Base-by-base conservation (phyloP, 139 green algal species). In the Nannochloris sp. region DNA sequence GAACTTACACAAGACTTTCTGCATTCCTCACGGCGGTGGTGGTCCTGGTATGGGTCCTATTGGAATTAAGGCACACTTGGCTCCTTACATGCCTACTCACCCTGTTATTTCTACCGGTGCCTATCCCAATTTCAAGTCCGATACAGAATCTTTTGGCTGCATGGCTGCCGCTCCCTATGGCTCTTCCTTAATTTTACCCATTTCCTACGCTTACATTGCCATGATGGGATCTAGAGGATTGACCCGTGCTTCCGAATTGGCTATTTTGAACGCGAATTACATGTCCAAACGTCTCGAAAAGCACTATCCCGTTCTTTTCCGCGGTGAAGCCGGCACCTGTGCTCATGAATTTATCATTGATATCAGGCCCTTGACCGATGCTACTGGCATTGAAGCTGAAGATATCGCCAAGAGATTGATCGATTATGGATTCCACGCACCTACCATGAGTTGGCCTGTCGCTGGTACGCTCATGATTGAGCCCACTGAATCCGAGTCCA, bases 1-100 rank as follows among this genome's bases (percentile, higher is more conserved):
- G 9, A 99, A 99, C 82, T 82, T 99, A 64, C 95, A 99, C 89
- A 99, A 99, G 85, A 99, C 95, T 46, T 99, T 99, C 84, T 98
- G 93, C 87, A 99, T 99, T 81, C 95, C 95, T 24, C 95, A 99
- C 80, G 95, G 93, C 32, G 93, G 93, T 36, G 92, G 90, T 34
- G 90, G 91, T 65, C 88, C 88, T 14, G 88, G 87, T 64, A 92
- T 92, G 85, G 87, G 89, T 36, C 87, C 87, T 70, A 95, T 96
- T 56, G 88, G 88, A 25, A 82, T 99, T 24, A 97, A 98, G 87
- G 81, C 77, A 9, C 94, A 99, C 84, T 83, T 99, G 38, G 89
- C 90, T 2, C 94, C 91, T 62, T 98, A 95, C 90, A 78, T 99
- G 68, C 92, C 93, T 60, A 87, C 85, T 12, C 92, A 98, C 82